These are phyloP conservation scores for Aspergillaceae sp. DNA, from an alignment of 2,329 filamentous ascomycete species.

Conservation along the genomic window DNA sequence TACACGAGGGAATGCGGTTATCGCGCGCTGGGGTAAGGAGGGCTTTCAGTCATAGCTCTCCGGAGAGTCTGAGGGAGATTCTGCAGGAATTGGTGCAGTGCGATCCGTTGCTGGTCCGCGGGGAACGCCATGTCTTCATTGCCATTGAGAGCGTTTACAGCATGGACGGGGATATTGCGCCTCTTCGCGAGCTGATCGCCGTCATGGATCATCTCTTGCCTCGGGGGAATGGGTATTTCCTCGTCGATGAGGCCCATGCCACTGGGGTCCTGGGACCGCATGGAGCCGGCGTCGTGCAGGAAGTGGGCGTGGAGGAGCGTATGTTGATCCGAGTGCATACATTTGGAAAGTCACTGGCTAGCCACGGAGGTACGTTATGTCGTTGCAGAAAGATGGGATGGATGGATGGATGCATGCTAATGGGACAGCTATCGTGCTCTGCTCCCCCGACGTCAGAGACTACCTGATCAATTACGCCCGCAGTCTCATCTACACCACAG, in stretches of 20 bases:
- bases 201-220: conserved; percentile 51
- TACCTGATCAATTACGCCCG: conserved; percentile 70
- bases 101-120: conserved; percentile 27
- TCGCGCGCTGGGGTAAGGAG: conserved; percentile 46
- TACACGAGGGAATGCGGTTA: conserved; percentile 66
- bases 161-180: conserved; percentile 72
- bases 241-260: conserved; percentile 51
- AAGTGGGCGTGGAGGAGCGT: conserved; percentile 42
- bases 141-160: conserved; percentile 66
- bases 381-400: conserved; percentile 1
- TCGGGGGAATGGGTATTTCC: conserved; percentile 46
- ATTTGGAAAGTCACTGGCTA: conserved; percentile 48
- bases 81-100: conserved; percentile 23
- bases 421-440: conserved; percentile 51
- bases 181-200: conserved; percentile 52
- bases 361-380: conserved; percentile 54
- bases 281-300: conserved; percentile 43
- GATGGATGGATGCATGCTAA: conserved; percentile 9
- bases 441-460: conserved; percentile 48
- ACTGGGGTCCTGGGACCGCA: conserved; percentile 43
- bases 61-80: conserved; percentile 28
- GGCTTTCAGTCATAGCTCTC: conserved; percentile 42
- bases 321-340: conserved; percentile 46
- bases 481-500: conserved; percentile 67
- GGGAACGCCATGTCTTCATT: conserved; percentile 53